phyloP scores from a whole-genome alignment of 768 basidiomycete species.

The Boletus tylopilopsis region DNA sequence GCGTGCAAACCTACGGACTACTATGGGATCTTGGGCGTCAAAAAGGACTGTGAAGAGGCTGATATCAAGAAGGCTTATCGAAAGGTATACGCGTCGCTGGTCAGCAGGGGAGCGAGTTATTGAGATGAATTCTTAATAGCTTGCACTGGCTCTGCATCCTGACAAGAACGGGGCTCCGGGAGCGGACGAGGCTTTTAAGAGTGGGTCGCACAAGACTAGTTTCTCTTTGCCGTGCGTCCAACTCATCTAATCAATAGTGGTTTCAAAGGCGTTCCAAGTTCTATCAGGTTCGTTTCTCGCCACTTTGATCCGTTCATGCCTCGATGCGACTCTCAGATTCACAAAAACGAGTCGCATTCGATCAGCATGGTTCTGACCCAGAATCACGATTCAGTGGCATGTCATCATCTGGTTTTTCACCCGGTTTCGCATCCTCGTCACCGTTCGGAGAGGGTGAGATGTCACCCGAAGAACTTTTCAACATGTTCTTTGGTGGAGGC shows the following conservation, averaged over 20 bases:
- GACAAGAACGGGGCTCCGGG: slow-evolving; percentile 98
- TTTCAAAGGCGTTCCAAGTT: slow-evolving; percentile 96
- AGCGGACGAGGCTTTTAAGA: slow-evolving; percentile 97
- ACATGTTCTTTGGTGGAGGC: slow-evolving; percentile 92
- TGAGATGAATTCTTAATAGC: slow-evolving; percentile 38
- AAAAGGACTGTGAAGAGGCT: slow-evolving; percentile 75
- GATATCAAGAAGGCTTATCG: slow-evolving; percentile 95
- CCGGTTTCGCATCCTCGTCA: slow-evolving; percentile 46
- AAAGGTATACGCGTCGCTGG: slow-evolving; percentile 58
- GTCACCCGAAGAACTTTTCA: slow-evolving; percentile 94
- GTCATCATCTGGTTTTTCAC: slow-evolving; percentile 49
- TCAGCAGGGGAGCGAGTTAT: slow-evolving; percentile 3
- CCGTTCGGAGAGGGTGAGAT: slow-evolving; percentile 74
- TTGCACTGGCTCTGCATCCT: slow-evolving; percentile 85
- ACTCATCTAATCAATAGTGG: slow-evolving; percentile 54
- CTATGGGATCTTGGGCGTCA: slow-evolving; percentile 84
- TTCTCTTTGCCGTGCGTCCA: not conserved
- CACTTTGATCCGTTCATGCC: not conserved
- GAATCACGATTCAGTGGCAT: slow-evolving; percentile 76
- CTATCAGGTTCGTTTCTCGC: slow-evolving; percentile 57
- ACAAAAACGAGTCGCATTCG: slow-evolving; percentile 85
- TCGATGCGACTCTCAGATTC: slow-evolving; percentile 48
- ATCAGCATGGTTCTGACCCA: slow-evolving; percentile 83
- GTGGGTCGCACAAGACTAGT: slow-evolving; percentile 43
- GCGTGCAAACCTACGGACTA: slow-evolving; percentile 86